Base-by-base conservation (phyloP, 2,329 filamentous ascomycete species). In the Microthyrium microscopicum region DNA sequence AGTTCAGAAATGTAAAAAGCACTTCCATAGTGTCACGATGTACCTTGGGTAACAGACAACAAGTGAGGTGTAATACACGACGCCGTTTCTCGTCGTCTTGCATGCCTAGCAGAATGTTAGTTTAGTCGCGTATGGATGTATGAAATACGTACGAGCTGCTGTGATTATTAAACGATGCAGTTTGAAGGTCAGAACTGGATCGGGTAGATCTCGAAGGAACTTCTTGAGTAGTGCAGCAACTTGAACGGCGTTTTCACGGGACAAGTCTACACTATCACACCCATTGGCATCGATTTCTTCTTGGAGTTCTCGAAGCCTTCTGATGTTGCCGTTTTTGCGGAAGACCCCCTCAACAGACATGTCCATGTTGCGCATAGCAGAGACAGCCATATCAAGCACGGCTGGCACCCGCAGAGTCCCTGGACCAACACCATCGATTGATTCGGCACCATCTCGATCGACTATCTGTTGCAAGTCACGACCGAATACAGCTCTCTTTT, bases 281-380 rank as follows among this genome's bases (percentile, higher is more conserved):
- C 83, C 87, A 34, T 83, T 77, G 28, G 72, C 72, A 53, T 98
- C 89, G 42, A 98, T 84, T 45, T 76, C 66, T 36, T 91, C 82
- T 25, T 83, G 77, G 5, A 91, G 64, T 40, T 93, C 85, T 44
- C 80, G 82, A 28, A 94, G 66, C 44, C 85, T 81, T 54, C 89
- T 87, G 60, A 98, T 94, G 55, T 95, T 98, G 46, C 89, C 89
- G 48, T 95, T 98, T 67, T 98, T 98, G 45, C 89, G 76, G 70
- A 98, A 98, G 16, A 98, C 85, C 46, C 89, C 89, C 55, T 98
- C 89, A 1, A 98, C 83, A 2, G 87, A 95, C 61, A 98, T 84
- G 54, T 98, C 89, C 83, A 98, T 95, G 56, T 87, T 89, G 46
- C 85, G 76, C 82, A 98, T 93, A 9, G 85, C 84, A 4, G 81